Evolutionary conservation across 257 asterid species (phyloP), one percentile per base, ranked within the genome.

Genomic region (Fraxinus cuspidata): DNA sequence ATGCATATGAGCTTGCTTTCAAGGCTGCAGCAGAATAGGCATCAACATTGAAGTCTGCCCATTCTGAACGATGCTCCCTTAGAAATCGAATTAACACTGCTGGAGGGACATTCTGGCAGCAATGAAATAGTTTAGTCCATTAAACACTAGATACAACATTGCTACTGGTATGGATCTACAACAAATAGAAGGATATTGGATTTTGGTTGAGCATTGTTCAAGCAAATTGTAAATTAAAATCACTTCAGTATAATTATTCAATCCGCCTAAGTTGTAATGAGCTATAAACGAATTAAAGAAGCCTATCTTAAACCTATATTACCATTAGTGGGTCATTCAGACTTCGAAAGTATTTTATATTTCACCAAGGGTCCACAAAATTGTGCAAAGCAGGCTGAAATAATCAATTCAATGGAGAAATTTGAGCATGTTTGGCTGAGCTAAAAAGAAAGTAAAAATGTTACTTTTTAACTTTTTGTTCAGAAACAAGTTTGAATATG

Each of bases 11-110:
- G 87, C 83, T 87, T 49, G 96, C 78, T 82, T 92, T 96, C 83
- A 94, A 77, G 16, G 97, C 82, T 0, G 97, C 89, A 66, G 98
- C 97, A 63, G 94, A 82, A 81, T 88, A 96, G 35, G 99, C 99
- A 78, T 94, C 98, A 7, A 96, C 90, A 35, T 81, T 96, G 78
- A 96, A 96, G 82, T 96, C 99, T 0, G 99, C 99, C 99, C 99
- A 96, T 81, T 96, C 99, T 0, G 99, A 96, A 19, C 99, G 93
- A 60, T 96, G 99, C 87, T 96, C 99, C 85, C 99, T 91, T 7
- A 96, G 81, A 83, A 92, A 96, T 19, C 97, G 96, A 84, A 92
- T 95, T 69, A 96, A 88, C 56, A 91, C 92, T 0, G 98, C 97
- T 1, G 99, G 96, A 76, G 97, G 90, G 15, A 96, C 97, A 82